Evolutionary conservation across 139 green algal species (phyloP), one percentile per base, ranked within the genome.

Genomic region (Chlorella sp.): DNA sequence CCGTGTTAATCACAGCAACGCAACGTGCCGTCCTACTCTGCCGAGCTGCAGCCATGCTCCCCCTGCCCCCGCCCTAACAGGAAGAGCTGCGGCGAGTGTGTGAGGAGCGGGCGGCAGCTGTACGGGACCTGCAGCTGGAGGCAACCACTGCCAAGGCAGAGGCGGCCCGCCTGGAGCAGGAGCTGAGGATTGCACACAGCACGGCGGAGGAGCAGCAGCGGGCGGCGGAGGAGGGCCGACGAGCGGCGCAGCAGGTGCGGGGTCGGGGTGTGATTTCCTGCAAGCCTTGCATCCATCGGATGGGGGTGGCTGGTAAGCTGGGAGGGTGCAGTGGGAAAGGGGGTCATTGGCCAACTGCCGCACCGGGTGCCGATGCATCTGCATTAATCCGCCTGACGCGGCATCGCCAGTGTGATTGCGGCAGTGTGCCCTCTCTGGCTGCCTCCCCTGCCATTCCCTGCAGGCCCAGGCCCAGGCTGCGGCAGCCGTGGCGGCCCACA

Each of bases 121-220:
- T 9, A 4, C 71, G 71, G 2, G 44, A 78, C 26, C 68, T 87
- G 73, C 71, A 79, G 44, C 51, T 85, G 32, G 67, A 79, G 34
- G 32, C 69, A 18, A 60, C 12, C 47, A n/a, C 47, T 6, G 64
- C 69, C 44, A 78, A 71, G 67, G 83, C 57, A 6, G 62, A 74
- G 34, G 36, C 82, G 0, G 57, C 74, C 3, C 51, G 28, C 62
- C 57, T 81, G 36, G 60, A 23, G 26, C 76, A 73, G 76, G 76
- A 72, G 38, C 57, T 72, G 76, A 25, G 41, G 11, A 28, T 15
- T 21, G 36, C 36, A 36, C 57, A 36, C 0, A 3, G 26, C 26
- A 39, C 36, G 0, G 60, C 56, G 9, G 25, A 82, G 36, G 20
- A 72, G 57, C 32, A 32, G 60, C 76, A 34, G 57, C 36, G 60